These are phyloP conservation scores for Alternaria metachromatica DNA, from an alignment of 2,329 filamentous ascomycete genomes.

Conservation along the genomic window DNA sequence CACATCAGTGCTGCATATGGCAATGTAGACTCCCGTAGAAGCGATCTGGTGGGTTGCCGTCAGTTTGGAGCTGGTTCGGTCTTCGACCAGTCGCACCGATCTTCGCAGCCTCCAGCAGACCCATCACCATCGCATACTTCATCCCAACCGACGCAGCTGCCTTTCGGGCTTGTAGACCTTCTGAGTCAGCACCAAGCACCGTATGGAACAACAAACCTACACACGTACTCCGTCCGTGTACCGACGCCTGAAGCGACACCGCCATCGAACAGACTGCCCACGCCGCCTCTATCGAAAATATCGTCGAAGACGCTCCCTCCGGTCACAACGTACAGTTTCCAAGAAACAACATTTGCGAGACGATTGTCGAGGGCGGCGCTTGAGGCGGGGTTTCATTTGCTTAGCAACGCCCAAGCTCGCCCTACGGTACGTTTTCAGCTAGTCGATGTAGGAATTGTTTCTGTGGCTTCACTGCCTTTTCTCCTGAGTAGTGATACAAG, in stretches of 20 bases:
- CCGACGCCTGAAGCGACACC: slow-evolving; percentile 35
- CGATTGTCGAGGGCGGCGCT: slow-evolving; percentile 70
- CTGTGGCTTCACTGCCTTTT: neutral
- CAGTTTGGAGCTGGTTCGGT: slow-evolving; percentile 25
- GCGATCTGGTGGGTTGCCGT: slow-evolving; percentile 17
- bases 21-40: slow-evolving; percentile 7
- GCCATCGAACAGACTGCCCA: slow-evolving; percentile 31
- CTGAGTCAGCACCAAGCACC: slow-evolving; percentile 26
- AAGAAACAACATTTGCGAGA: slow-evolving; percentile 73
- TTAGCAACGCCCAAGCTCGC: slow-evolving; percentile 54
- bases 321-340: slow-evolving; percentile 64
- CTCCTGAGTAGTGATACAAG: neutral
- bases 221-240: slow-evolving; percentile 29
- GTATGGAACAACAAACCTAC: slow-evolving; percentile 22
- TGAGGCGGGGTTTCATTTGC: slow-evolving; percentile 68
- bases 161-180: slow-evolving; percentile 41
- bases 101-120: slow-evolving; percentile 1
- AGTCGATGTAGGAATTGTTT: neutral
- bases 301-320: slow-evolving; percentile 40
- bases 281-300: slow-evolving; percentile 27
- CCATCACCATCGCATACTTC: slow-evolving; percentile 5
- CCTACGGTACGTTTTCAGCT: slow-evolving; percentile 21
- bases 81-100: slow-evolving; percentile 27
- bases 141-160: slow-evolving; percentile 21
- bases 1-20: slow-evolving; percentile 14